Conservation (phyloP, 2,329 filamentous ascomycete species). For the Penicillium glabrum region DNA sequence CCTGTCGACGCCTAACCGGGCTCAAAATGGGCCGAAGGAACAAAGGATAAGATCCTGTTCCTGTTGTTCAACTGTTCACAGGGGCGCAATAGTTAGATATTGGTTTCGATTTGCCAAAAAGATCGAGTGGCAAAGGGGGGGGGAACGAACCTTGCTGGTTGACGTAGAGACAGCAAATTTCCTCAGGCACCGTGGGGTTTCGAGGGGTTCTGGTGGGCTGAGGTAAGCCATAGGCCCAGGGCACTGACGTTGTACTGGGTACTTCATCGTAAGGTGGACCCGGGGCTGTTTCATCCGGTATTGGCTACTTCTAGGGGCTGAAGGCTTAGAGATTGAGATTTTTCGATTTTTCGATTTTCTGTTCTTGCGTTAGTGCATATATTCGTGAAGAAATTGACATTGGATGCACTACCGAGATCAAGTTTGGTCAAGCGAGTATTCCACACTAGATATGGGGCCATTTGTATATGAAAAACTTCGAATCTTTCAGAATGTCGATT, state of each 20-base stretch:
- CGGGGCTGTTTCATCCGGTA: not conserved
- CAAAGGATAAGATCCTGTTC: conserved; percentile 18
- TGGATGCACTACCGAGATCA: no score
- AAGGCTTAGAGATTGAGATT: not conserved
- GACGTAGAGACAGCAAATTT: conserved; percentile 34
- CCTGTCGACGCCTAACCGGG: conserved; percentile 23
- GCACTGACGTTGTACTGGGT: conserved; percentile 4
- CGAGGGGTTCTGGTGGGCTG: conserved; percentile 28
- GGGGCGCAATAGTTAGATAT: conserved; percentile 6
- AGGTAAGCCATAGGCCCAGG: conserved; percentile 27
- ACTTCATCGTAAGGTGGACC: not conserved
- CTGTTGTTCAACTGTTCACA: not conserved
- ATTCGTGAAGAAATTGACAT: no score
- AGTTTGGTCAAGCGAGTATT: no score
- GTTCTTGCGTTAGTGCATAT: not conserved
- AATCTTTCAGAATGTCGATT: no score
- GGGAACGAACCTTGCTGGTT: conserved; percentile 12
- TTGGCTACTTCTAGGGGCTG: not conserved
- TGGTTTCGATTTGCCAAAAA: not conserved
- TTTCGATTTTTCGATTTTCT: not conserved
- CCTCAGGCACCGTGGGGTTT: conserved; percentile 36
- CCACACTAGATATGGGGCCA: no score
- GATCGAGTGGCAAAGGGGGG: not conserved
- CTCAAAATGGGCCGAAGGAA: conserved; percentile 21
- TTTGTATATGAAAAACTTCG: no score